phyloP scores from a whole-genome alignment of 2,329 filamentous ascomycete genomes.

The Colletotrichum eremochloae region DNA sequence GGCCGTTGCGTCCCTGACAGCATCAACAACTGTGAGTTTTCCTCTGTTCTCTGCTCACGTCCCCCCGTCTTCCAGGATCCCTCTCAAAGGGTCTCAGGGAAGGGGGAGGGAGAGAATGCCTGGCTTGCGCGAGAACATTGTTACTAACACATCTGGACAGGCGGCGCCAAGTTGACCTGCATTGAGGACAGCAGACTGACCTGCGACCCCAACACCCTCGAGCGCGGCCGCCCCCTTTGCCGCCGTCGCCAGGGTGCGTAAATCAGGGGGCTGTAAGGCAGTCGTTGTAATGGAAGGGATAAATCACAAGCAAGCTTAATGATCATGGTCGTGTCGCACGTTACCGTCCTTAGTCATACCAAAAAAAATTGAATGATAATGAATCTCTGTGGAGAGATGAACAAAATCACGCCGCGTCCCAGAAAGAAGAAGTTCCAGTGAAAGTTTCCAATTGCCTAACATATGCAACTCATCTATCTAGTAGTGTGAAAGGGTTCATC shows the following conservation, averaged over 20 bases:
- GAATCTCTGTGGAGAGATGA: background rate
- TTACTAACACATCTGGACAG: slow-evolving; percentile 32
- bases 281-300: background rate
- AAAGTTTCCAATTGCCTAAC: background rate
- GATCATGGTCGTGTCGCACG: background rate
- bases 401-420: background rate
- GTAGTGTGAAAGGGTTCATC: background rate
- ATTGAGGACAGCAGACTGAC: slow-evolving; percentile 47
- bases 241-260: slow-evolving; percentile 42
- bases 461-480: background rate
- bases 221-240: slow-evolving; percentile 49
- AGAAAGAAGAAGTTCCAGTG: background rate
- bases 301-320: background rate
- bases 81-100: background rate
- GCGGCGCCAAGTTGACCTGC: slow-evolving; percentile 47
- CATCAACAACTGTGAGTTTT: slow-evolving; percentile 52
- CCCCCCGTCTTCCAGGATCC: no score
- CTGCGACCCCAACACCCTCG: slow-evolving; percentile 47
- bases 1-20: slow-evolving; percentile 53
- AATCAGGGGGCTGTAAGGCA: background rate
- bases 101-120: no score
- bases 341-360: background rate
- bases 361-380: background rate
- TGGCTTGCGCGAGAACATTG: no score
- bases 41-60: background rate